phyloP scores from a whole-genome alignment of 306 rosid genomes.

The Begonia peltatifolia region DNA sequence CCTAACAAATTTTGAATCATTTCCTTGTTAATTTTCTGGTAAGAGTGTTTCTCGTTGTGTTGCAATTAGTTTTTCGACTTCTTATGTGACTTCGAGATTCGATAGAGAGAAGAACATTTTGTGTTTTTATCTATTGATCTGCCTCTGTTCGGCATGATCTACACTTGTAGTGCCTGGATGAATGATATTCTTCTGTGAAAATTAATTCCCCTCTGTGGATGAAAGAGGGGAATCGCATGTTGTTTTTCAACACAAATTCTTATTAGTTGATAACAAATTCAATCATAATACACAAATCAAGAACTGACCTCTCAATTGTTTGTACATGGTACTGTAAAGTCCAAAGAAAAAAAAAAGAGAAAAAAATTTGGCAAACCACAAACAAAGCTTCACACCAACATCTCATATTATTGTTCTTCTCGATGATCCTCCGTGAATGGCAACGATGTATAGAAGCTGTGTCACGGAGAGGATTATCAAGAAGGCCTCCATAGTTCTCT shows the following conservation, averaged over 20 bases:
- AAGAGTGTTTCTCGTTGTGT: neutral
- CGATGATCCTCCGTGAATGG: slow-evolving; percentile 30
- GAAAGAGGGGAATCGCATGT: neutral
- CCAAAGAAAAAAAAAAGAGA: neutral
- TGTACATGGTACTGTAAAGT: too few relatives aligned
- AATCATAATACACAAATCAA: neutral
- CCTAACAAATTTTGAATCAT: neutral
- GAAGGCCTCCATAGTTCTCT: slow-evolving; percentile 90
- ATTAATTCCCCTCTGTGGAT: too few relatives aligned
- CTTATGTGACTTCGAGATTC: too few relatives aligned
- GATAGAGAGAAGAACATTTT: too few relatives aligned
- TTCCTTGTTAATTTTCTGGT: neutral
- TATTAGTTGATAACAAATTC: neutral
- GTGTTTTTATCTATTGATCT: too few relatives aligned
- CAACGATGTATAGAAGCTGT: slow-evolving; percentile 63
- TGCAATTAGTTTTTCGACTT: too few relatives aligned
- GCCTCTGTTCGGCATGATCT: too few relatives aligned
- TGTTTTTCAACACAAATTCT: neutral
- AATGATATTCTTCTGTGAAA: too few relatives aligned
- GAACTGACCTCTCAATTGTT: neutral
- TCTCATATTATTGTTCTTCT: neutral
- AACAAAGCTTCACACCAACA: neutral
- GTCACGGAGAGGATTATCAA: slow-evolving; percentile 74
- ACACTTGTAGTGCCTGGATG: too few relatives aligned
- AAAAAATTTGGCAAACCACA: neutral